Evolutionary conservation across 805 yeast genomes (phyloP), one percentile per base, ranked within the genome.

Genomic region (Sugiyamaella marilandica): DNA sequence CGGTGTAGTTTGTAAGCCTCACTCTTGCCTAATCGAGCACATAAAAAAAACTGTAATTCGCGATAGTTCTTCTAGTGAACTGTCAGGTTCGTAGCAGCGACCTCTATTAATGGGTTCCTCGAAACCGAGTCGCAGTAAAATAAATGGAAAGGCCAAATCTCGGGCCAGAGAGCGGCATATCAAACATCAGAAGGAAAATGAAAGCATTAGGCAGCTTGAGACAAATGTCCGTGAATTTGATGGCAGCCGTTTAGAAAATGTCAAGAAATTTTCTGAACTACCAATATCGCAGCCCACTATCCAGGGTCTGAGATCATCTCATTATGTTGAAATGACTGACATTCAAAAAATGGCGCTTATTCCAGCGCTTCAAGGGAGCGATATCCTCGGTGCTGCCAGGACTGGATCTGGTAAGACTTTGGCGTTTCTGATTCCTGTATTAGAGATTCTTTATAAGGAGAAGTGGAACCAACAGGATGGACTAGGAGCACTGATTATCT

Each of bases 341-440:
- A 87, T 94, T 53, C 99, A 94, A 63, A 80, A 77, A 55, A 82
- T 81, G 46, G 75, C 96, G 5, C 86, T 94, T 26, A 86, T 95
- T 0, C 70, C 77, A 11, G 82, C 94, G 0, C 71, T 94, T 55
- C 83, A 86, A 60, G 92, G 94, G 0, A 72, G 77, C 32, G 97
- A 90, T 71, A 67, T 91, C 2, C 74, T 91, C 60, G 96, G 89
- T 10, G 91, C 96, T 18, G 97, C 97, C 18, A 81, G 82, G 61
- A 90, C 97, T 0, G 92, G 92, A 2, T 86, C 95, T 2, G 97
- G 97, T 19, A 90, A 90, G 64, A 90, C 97, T 0, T 69, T 90
- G 54, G 91, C 96, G 10, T 90, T 91, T 62, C 71, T 90, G 59
- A 76, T 90, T 44, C 97, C 97, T 0, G 78, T 87, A 13, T 70